phyloP scores from a whole-genome alignment of 805 yeast species.

The Starmerella apis region DNA sequence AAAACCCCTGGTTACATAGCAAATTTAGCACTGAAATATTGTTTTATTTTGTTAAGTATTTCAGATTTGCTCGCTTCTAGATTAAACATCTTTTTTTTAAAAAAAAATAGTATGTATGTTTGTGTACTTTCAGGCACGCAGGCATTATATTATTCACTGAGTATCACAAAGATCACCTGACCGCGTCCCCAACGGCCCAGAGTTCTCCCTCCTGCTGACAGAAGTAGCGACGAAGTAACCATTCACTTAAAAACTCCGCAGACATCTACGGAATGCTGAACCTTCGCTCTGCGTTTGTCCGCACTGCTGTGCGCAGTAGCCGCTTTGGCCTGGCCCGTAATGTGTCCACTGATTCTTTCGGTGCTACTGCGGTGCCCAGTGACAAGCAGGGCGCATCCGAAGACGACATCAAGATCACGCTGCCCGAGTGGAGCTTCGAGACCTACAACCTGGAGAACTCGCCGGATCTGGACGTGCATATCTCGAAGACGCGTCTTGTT shows the following conservation, averaged over 20 bases:
- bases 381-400: constrained; percentile 19
- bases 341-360: constrained; percentile 20
- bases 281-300: constrained; percentile 13
- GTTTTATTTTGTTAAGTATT: too few relatives aligned
- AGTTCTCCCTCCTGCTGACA: constrained; percentile 1
- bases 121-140: too few relatives aligned
- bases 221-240: not conserved
- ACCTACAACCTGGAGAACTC: constrained; percentile 59
- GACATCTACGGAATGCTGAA: constrained; percentile 13
- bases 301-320: constrained; percentile 6
- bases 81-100: too few relatives aligned
- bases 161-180: not conserved
- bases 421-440: constrained; percentile 76
- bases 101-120: too few relatives aligned
- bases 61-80: too few relatives aligned
- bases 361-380: constrained; percentile 21
- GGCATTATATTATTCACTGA: too few relatives aligned
- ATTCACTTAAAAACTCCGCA: constrained; percentile 5
- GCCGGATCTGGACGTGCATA: constrained; percentile 63
- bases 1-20: too few relatives aligned
- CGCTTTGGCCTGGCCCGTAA: constrained; percentile 9
- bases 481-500: constrained; percentile 68
- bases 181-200: constrained; percentile 6
- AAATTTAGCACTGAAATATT: too few relatives aligned
- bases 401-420: constrained; percentile 29